Base-by-base conservation (phyloP, 1,139 yeast species). In the Waltiozyma sp. region DNA sequence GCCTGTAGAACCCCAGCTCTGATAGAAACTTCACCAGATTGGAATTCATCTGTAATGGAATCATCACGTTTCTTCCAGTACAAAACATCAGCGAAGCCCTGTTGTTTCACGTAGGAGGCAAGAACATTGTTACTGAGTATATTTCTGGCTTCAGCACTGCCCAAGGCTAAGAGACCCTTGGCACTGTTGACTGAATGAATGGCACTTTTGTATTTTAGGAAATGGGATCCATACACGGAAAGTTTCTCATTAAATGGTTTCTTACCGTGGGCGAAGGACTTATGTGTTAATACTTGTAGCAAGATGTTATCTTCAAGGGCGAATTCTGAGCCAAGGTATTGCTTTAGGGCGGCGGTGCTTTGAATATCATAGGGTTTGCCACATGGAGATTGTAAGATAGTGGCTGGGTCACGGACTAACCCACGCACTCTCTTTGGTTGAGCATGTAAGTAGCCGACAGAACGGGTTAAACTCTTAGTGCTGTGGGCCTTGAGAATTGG, bases 191-290 rank as follows among this genome's bases (percentile, higher is more conserved):
- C 42, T 19, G 49, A 62, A 62, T 37, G 63, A 62, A 51, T 63
- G 60, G 51, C 55, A 50, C 43, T 68, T 52, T 68, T 72, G 47
- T 80, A 66, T 55, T 81, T 78, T 51, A 86, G 65, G 53, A 83
- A 68, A 59, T 83, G 85, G 37, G 75, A 65, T n/a, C 97, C 97
- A 63, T 86, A 66, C 41, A 81, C 73, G 23, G 86, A 72, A 55
- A 89, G 69, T 61, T 83, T 84, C 59, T 87, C 95, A 63, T 89
- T 89, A 63, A 82, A 86, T 18, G 96, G 96, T 55, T 80, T 79
- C 48, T 75, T 70, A 15, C 95, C 96, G 63, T 86, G 93, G 9
- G 94, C 94, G 69, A 88, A 89, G 37, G 95, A 85, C 65, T 89
- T 89, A 65, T 89, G 96, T 13, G 96, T 88, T 55, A 88, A 66